A percentile compares a stretch with the other conserved stretches of the same genome.
These are phyloP conservation scores for Colletotrichum tofieldiae DNA, from an alignment of 2,329 filamentous ascomycete species.

Conservation along the genomic window DNA sequence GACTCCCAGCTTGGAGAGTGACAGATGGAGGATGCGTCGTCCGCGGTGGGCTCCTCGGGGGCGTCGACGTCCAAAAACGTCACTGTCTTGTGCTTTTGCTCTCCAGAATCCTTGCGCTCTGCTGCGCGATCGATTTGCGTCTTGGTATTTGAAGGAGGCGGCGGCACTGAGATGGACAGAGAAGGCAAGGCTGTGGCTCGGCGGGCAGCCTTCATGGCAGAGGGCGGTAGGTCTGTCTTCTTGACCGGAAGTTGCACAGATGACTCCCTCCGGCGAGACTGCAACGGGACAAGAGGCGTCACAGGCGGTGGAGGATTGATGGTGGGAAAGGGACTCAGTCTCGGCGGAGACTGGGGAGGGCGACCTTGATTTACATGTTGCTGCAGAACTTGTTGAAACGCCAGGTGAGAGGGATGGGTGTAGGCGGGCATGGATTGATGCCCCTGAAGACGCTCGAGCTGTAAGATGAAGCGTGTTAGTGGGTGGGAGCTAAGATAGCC, in stretches of 20 bases:
- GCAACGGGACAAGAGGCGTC: constrained; percentile 36
- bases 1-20: constrained; percentile 76
- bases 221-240: constrained; percentile 23
- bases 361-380: constrained; percentile 34
- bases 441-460: constrained; percentile 45
- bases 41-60: constrained; percentile 55
- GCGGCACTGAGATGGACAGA: constrained; percentile 53
- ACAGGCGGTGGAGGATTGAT: constrained; percentile 24
- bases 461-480: constrained; percentile 37
- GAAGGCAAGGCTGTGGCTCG: constrained; percentile 45
- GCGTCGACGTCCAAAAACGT: constrained; percentile 56
- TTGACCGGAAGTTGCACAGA: constrained; percentile 18
- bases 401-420: constrained; percentile 36
- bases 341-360: constrained; percentile 24
- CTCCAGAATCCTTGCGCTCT: constrained; percentile 46
- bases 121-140: constrained; percentile 33
- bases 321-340: constrained; percentile 34
- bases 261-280: constrained; percentile 40
- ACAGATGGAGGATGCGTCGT: constrained; percentile 67
- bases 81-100: constrained; percentile 56
- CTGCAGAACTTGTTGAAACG: constrained; percentile 40
- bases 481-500: constrained; percentile 31
- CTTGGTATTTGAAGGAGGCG: constrained; percentile 38
- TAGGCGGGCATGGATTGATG: constrained; percentile 30
- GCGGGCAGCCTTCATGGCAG: constrained; percentile 38